Percentiles rank a stretch among this genome's conserved stretches.
phyloP scores from a whole-genome alignment of 2,329 filamentous ascomycete species.

The Stagonosporopsis rhizophila region DNA sequence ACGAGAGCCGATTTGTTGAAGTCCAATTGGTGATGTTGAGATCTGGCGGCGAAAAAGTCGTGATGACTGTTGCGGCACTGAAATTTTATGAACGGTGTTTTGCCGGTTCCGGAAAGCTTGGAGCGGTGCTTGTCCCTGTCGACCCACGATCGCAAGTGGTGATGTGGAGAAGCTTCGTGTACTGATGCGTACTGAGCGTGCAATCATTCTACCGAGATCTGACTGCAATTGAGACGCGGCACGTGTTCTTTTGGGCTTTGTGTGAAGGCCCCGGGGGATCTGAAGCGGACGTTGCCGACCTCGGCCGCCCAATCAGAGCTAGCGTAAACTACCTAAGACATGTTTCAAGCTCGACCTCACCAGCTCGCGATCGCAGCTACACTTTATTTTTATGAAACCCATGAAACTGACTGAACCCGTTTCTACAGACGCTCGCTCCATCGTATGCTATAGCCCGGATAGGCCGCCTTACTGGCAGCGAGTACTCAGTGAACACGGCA shows the following conservation, averaged over 20 bases:
- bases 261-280: slow-evolving; percentile 18
- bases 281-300: slow-evolving; percentile 29
- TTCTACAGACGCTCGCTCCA: not conserved
- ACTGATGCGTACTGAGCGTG: slow-evolving; percentile 26
- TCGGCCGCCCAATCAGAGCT: slow-evolving; percentile 29
- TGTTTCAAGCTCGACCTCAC: not conserved
- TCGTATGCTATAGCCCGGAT: not conserved
- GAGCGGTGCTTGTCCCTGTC: slow-evolving; percentile 26
- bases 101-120: slow-evolving; percentile 41
- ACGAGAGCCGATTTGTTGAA: slow-evolving; percentile 31
- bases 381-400: not conserved
- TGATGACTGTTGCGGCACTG: slow-evolving; percentile 32
- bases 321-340: slow-evolving; percentile 18
- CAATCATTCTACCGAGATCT: slow-evolving; percentile 28
- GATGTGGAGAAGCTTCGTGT: slow-evolving; percentile 26
- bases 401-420: not conserved
- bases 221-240: slow-evolving; percentile 16
- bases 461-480: no score
- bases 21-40: slow-evolving; percentile 24
- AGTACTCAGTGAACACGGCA: no score
- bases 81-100: slow-evolving; percentile 40
- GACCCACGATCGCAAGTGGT: slow-evolving; percentile 29
- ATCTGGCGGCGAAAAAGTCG: slow-evolving; percentile 23
- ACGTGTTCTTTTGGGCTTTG: slow-evolving; percentile 20
- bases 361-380: not conserved